A percentile compares a stretch with the other conserved stretches of the same genome.
phyloP scores from a whole-genome alignment of 805 yeast genomes.

The Sugiyamaella americana region DNA sequence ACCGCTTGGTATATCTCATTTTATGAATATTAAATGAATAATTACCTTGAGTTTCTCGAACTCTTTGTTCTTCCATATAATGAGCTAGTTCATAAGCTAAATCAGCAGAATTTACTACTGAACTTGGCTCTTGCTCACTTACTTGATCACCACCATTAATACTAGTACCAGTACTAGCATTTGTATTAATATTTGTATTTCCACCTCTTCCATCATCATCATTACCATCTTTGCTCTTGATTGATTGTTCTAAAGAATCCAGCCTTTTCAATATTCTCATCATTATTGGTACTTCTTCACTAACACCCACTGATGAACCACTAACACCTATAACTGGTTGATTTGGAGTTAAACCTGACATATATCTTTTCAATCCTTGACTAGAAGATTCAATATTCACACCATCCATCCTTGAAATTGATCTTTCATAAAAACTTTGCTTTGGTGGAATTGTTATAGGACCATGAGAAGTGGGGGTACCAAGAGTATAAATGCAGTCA shows the following conservation, averaged over 20 bases:
- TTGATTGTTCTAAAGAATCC: not conserved
- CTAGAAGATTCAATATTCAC: not conserved
- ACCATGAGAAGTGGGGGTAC: not conserved
- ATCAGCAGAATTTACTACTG: constrained; percentile 1
- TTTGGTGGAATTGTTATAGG: not conserved
- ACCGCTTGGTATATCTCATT: constrained; percentile 19
- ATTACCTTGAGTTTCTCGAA: not conserved
- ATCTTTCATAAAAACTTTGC: constrained; percentile 1
- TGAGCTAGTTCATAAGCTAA: constrained; percentile 5
- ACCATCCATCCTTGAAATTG: constrained; percentile 2
- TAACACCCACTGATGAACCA: constrained; percentile 1
- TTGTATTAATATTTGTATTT: not conserved
- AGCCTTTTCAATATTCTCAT: constrained; percentile 2
- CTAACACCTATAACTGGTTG: not conserved
- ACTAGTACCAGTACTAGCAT: not conserved
- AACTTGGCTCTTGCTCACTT: not conserved
- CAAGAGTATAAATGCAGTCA: constrained; percentile 17
- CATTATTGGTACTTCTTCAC: constrained; percentile 4
- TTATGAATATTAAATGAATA: constrained; percentile 9
- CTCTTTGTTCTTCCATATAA: constrained; percentile 4
- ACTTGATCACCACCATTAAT: not conserved
- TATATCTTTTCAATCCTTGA: not conserved
- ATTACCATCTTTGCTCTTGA: no score
- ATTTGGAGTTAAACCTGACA: not conserved
- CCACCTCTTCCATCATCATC: not conserved